A percentile compares a stretch with the other conserved stretches of the same genome.
Evolutionary conservation across 2,329 filamentous ascomycete species (phyloP).

Genomic region (Xylariaceae sp.): DNA sequence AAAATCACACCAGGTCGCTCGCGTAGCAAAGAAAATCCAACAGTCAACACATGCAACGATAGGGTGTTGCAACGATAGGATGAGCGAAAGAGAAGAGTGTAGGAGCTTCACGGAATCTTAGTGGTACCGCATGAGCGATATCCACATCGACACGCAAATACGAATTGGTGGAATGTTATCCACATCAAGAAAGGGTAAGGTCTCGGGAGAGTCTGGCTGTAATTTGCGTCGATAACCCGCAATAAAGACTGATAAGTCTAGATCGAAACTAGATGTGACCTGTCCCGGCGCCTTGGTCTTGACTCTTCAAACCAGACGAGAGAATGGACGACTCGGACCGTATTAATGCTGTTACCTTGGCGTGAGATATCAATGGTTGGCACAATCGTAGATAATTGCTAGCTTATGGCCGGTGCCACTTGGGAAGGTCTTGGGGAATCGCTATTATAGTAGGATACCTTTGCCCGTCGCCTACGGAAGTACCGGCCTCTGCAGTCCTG

Average conservation of each 20-base stretch:
- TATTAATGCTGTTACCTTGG: constrained; percentile 3
- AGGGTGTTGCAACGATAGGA: constrained; percentile 20
- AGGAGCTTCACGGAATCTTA: constrained; percentile 36
- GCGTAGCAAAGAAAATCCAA: constrained; percentile 13
- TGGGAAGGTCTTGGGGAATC: background rate
- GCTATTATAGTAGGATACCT: background rate
- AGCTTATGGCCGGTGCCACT: background rate
- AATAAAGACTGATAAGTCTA: background rate
- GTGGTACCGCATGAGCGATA: constrained; percentile 30
- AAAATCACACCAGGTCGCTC: constrained; percentile 14
- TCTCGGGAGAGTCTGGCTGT: constrained; percentile 32
- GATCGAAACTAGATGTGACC: too few relatives aligned
- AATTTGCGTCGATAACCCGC: constrained; percentile 13
- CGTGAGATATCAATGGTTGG: background rate
- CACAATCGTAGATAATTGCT: constrained; percentile 12
- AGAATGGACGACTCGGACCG: constrained; percentile 16
- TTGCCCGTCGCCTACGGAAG: background rate
- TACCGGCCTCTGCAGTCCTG: too few relatives aligned
- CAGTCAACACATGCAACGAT: constrained; percentile 15
- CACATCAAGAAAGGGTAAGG: constrained; percentile 37
- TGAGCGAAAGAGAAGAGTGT: constrained; percentile 38
- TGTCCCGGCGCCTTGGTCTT: constrained; percentile 10
- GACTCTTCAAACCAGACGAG: constrained; percentile 19
- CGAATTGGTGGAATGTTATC: constrained; percentile 40
- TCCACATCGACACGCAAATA: constrained; percentile 36